Evolutionary conservation across 345 rosid species (phyloP), one percentile per base, ranked within the genome.

Genomic region (Salix suchowensis): DNA sequence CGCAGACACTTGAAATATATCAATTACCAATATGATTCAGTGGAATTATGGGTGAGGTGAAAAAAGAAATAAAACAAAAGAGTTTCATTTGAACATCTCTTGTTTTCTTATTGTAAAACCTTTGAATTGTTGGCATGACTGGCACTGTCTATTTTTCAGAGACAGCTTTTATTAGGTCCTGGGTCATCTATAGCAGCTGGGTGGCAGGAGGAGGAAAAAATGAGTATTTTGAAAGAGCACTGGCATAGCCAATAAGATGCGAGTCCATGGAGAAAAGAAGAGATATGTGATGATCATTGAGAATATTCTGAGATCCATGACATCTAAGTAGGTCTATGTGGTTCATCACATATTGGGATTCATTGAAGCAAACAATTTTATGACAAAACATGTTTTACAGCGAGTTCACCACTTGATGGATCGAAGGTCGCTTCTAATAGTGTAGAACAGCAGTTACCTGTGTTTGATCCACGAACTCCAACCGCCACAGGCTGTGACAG

Each of bases 161-260:
- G n/a, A n/a, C n/a, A n/a, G n/a, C n/a, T n/a, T n/a, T 70, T 54
- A 74, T 73, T 94, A 79, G 97, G 99, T 85, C 75, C 81, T 74
- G 89, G 89, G 77, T 88, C 99, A 81, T 90, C 93, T 70, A 80
- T 94, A 77, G 77, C 86, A 74, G 92, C 91, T 61, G 97, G 99
- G 69, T 96, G 97, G 97, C 88, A 81, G 78, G 92, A 86, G 86
- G 93, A 91, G n/a, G 85, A 88, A 85, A 88, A 77, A 86, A 40
- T 10, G 13, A 40, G 3, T 40, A 40, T 40, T 40, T 40, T 40
- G 44, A 10, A 40, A 40, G 13, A 40, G 12, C 44, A 40, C 12
- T 40, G 12, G 44, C 44, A 40, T 2, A 40, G 44, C 44, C 12
- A 40, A 10, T 40, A 40, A 40, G 44, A 40, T 10, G 44, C 44